A percentile compares a stretch with the other conserved stretches of the same genome.
These are phyloP conservation scores for Colletotrichum sublineola DNA, from an alignment of 2,329 filamentous ascomycete species.

Conservation along the genomic window DNA sequence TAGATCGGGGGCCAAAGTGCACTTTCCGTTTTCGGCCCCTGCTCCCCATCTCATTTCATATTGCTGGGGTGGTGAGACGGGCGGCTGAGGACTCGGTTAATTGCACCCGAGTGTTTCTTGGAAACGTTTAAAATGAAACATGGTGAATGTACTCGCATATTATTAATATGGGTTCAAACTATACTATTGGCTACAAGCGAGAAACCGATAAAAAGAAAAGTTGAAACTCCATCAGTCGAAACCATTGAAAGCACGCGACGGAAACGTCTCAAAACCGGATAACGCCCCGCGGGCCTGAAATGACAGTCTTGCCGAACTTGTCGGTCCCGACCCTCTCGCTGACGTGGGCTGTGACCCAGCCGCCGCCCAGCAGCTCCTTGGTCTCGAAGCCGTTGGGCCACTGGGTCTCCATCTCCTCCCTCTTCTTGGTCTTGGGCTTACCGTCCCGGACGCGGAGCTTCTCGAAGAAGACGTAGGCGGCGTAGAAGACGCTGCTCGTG, in stretches of 20 bases:
- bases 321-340: constrained; percentile 24
- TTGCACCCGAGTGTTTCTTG: neutral
- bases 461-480: constrained; percentile 70
- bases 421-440: constrained; percentile 65
- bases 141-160: neutral
- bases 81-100: neutral
- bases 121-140: neutral
- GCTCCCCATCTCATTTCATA: neutral
- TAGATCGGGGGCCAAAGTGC: constrained; percentile 13
- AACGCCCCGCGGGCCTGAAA: neutral
- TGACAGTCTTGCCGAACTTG: constrained; percentile 43
- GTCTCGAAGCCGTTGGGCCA: constrained; percentile 48
- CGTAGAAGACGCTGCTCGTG: constrained; percentile 64
- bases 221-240: neutral
- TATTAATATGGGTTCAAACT: neutral
- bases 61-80: neutral
- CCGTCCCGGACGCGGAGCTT: constrained; percentile 65
- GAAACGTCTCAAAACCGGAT: no score
- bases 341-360: neutral
- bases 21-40: neutral
- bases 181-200: neutral
- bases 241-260: no score
- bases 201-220: no score
- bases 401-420: constrained; percentile 64
- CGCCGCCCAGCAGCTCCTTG: neutral